Conservation (phyloP, 192 early-diverging fungal genomes). For the Coemansia sp. region DNA sequence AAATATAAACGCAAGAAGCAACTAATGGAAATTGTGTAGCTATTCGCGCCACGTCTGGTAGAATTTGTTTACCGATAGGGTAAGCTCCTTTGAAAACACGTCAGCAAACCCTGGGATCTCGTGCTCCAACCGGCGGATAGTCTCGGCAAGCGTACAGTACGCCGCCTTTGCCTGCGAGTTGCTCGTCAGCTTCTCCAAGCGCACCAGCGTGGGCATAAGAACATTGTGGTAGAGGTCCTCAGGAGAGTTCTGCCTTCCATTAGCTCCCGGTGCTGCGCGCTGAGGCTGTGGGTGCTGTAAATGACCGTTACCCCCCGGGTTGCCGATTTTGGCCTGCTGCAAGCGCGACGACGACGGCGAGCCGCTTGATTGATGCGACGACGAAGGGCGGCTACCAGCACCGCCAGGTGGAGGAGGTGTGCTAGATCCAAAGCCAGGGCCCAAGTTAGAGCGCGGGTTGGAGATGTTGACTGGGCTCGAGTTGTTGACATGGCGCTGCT, state of each 20-base stretch:
- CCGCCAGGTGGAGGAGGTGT: conserved; percentile 33
- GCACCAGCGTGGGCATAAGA: conserved; percentile 55
- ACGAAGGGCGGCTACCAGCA: conserved; percentile 48
- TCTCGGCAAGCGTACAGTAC: conserved; percentile 55
- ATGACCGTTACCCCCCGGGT: background rate
- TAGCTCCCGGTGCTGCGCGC: conserved; percentile 10
- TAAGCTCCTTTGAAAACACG: conserved; percentile 56
- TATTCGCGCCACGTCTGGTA: conserved; percentile 57
- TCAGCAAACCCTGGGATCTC: conserved; percentile 60
- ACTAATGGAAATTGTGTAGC: background rate
- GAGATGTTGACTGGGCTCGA: conserved; percentile 38
- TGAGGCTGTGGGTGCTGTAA: conserved; percentile 39
- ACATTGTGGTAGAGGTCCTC: conserved; percentile 59
- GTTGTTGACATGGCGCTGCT: conserved; percentile 48
- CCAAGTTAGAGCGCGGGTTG: conserved; percentile 33
- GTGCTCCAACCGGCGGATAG: conserved; percentile 56
- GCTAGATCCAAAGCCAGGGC: conserved; percentile 28
- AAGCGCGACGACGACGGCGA: conserved; percentile 30
- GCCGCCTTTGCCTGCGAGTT: conserved; percentile 52
- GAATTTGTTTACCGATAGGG: conserved; percentile 51
- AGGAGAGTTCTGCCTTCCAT: conserved; percentile 34
- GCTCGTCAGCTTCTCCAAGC: conserved; percentile 54
- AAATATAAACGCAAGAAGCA: background rate
- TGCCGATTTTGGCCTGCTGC: conserved; percentile 25
- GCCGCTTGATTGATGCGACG: conserved; percentile 34